phyloP scores from a whole-genome alignment of 2,329 filamentous ascomycete species.

The Myriosclerotinia curreyana region DNA sequence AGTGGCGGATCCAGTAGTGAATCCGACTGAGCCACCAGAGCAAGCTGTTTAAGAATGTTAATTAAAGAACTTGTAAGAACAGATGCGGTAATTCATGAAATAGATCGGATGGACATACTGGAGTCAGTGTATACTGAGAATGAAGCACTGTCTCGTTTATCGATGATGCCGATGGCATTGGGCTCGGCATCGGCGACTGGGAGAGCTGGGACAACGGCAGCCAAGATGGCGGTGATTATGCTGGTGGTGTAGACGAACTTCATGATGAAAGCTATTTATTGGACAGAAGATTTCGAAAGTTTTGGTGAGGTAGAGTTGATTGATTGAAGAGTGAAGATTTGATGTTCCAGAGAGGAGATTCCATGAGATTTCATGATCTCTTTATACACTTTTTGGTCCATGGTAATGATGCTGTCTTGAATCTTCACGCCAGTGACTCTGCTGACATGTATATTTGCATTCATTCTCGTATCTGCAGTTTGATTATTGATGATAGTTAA shows the following conservation, averaged over 20 bases:
- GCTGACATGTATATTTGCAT: background rate
- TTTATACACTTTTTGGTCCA: background rate
- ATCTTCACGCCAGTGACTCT: background rate
- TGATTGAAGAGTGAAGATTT: background rate
- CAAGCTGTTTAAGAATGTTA: background rate
- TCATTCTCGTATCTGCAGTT: background rate
- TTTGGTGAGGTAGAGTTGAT: background rate
- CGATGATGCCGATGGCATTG: background rate
- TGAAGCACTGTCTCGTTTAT: slow-evolving; percentile 10
- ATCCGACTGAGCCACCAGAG: background rate
- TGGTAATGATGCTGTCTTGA: background rate
- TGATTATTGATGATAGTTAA: slow-evolving; percentile 13
- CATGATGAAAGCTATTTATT: background rate
- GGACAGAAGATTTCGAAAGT: background rate
- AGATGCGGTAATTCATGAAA: background rate
- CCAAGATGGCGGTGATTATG: slow-evolving; percentile 16
- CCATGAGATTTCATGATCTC: background rate
- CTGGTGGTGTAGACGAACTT: slow-evolving; percentile 17
- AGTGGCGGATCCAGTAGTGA: background rate
- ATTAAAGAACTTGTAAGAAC: background rate
- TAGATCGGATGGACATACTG: background rate
- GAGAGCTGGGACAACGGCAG: slow-evolving; percentile 1
- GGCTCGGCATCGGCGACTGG: slow-evolving; percentile 6
- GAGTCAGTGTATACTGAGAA: slow-evolving; percentile 17
- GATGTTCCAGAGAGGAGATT: background rate